A percentile compares a stretch with the other conserved stretches of the same genome.
phyloP scores from a whole-genome alignment of 768 basidiomycete species.

The Chlorophyllum brunneum region DNA sequence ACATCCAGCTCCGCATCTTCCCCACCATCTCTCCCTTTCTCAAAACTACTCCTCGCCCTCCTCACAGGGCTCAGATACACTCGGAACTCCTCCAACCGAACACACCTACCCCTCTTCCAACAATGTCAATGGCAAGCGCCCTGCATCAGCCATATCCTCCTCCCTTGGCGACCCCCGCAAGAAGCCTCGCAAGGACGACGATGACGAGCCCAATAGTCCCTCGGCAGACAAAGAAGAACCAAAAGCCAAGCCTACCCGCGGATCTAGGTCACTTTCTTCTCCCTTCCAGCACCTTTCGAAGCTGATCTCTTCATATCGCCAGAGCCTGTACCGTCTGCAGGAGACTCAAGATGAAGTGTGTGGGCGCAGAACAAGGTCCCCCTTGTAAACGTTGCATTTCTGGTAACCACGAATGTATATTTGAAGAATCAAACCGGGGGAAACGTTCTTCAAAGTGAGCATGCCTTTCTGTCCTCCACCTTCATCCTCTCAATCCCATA shows the following conservation, averaged over 20 bases:
- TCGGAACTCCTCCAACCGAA: conserved; percentile 72
- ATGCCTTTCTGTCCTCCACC: conserved; percentile 5
- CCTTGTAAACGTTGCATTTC: conserved; percentile 85
- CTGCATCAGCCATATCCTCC: conserved; percentile 46
- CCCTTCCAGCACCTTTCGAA: not conserved
- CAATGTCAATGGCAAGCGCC: conserved; percentile 63
- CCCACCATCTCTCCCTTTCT: conserved; percentile 53
- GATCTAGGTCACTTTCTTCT: conserved; percentile 59
- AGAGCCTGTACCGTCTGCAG: conserved; percentile 93
- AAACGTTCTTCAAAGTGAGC: conserved; percentile 81
- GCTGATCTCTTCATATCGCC: conserved; percentile 16
- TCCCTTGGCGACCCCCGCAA: conserved; percentile 44
- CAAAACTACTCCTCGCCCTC: conserved; percentile 73
- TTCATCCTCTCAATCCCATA: conserved; percentile 17
- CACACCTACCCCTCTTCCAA: conserved; percentile 47
- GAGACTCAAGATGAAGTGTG: conserved; percentile 91
- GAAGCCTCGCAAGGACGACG: conserved; percentile 64
- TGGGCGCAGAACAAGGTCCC: conserved; percentile 84
- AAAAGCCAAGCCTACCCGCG: conserved; percentile 82
- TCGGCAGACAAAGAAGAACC: conserved; percentile 56
- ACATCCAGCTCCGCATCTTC: conserved; percentile 39
- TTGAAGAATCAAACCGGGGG: conserved; percentile 95
- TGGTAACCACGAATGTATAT: conserved; percentile 87
- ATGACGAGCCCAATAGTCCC: conserved; percentile 46
- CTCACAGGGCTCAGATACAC: conserved; percentile 72